These are phyloP conservation scores for Camelina sativa DNA, from an alignment of 345 rosid genomes.

Conservation along the genomic window DNA sequence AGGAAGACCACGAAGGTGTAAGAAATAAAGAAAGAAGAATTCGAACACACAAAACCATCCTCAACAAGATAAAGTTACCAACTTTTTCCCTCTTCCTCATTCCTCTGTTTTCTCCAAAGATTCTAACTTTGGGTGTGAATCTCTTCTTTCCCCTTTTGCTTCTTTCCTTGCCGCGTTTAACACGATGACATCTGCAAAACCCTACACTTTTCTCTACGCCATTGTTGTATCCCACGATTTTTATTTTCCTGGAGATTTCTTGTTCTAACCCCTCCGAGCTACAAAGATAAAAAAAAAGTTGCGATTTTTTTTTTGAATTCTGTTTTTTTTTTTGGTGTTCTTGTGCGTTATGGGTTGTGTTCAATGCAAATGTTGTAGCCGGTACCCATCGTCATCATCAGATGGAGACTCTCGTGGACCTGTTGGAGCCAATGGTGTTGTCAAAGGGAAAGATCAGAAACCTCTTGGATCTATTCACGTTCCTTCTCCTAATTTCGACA, in stretches of 20 bases:
- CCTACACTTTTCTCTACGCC: constrained; percentile 37
- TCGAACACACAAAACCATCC: background rate
- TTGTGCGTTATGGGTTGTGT: constrained; percentile 76
- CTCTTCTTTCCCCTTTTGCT: constrained; percentile 2
- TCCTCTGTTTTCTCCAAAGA: constrained; percentile 25
- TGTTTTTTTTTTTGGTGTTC: background rate
- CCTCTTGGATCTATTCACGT: constrained; percentile 64
- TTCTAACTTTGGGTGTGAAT: constrained; percentile 41
- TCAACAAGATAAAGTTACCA: background rate
- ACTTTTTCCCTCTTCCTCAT: constrained; percentile 26
- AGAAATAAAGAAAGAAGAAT: constrained; percentile 18
- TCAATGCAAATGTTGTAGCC: constrained; percentile 78
- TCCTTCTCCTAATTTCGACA: constrained; percentile 65
- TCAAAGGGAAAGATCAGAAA: constrained; percentile 55
- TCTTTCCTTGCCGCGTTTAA: constrained; percentile 6
- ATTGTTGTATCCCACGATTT: constrained; percentile 35
- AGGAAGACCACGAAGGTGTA: constrained; percentile 30
- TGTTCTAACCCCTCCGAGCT: background rate
- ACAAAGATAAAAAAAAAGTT: constrained; percentile 7
- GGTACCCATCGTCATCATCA: constrained; percentile 66
- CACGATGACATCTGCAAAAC: constrained; percentile 38
- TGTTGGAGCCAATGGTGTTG: constrained; percentile 34
- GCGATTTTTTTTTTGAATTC: background rate
- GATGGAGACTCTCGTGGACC: constrained; percentile 55
- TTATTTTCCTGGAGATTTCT: constrained; percentile 33